Base-by-base conservation (phyloP, 2,329 filamentous ascomycete species). In the Thelonectria discophora region DNA sequence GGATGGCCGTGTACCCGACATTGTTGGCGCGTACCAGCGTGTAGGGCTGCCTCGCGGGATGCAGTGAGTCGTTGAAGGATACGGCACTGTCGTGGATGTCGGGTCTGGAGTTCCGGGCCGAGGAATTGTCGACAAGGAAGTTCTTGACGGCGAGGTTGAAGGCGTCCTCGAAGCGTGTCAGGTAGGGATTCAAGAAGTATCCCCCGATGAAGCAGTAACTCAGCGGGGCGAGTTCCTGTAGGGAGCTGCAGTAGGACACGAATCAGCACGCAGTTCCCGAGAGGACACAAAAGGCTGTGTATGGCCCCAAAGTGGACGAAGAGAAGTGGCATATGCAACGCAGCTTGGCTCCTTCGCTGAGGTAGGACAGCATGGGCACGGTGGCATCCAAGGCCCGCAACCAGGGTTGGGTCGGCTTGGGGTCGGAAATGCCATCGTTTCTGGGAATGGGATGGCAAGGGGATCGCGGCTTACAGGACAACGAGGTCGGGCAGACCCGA, bases 161-260 rank as follows among this genome's bases (percentile, higher is more conserved):
- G 0, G 92, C 91, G 61, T 89, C 82, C 49, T 85, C 83, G 74
- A 95, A 90, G 27, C 86, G 84, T 58, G 87, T 80, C 69, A 95
- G 88, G 76, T 97, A 98, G 0, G 90, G 88, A 24, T 83, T 83
- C 37, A 98, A 79, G 67, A 91, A 91, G 18, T 91, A 90, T 39
- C 91, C 90, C 30, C 94, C 94, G 47, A 97, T 89, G 75, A 98
- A 97, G 21, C 91, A 88, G 72, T 93, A 88, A 54, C 90, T 86
- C 51, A 98, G 84, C 1, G 95, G 95, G 10, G 94, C 91, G 63
- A 97, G 84, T 78, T 99, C 95, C 77, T 99, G 94, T 17, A 99
- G 84, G 83, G 93, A 93, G 81, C 75, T 90, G 74, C 15, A 63
- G 60, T 45, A 65, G 55, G 63, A 68, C 56, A 65, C 57, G 60